These are phyloP conservation scores for Moringa oleifera DNA, from an alignment of 345 rosid genomes.

Conservation along the genomic window DNA sequence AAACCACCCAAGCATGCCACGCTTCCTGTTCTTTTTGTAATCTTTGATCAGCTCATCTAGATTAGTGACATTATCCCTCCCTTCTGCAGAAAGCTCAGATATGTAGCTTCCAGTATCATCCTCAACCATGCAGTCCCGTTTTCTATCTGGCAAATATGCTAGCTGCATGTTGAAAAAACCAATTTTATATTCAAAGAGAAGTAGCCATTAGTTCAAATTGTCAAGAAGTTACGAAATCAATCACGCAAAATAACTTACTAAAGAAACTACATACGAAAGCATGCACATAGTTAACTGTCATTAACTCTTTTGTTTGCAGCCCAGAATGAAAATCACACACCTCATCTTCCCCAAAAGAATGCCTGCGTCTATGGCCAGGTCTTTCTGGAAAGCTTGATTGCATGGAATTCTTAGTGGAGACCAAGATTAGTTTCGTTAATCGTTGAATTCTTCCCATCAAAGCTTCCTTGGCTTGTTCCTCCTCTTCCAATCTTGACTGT, in stretches of 20 bases:
- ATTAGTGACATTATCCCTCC: conserved; percentile 45
- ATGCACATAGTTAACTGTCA: too few relatives aligned
- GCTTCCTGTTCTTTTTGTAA: conserved; percentile 51
- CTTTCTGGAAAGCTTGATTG: conserved; percentile 44
- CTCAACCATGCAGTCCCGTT: conserved; percentile 48
- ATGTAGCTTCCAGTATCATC: conserved; percentile 60
- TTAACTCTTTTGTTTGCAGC: too few relatives aligned
- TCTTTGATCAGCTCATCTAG: conserved; percentile 72
- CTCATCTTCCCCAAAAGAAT: conserved; percentile 84
- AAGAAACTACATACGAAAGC: conserved; percentile 5
- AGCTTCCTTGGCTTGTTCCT: conserved; percentile 70
- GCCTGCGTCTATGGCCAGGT: conserved; percentile 51
- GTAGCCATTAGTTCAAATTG: conserved; percentile 3
- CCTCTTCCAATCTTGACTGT: conserved; percentile 67
- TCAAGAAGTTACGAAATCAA: conserved; percentile 1
- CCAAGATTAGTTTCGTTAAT: conserved; percentile 59
- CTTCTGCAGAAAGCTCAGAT: conserved; percentile 51
- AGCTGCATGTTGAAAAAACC: conserved; percentile 37
- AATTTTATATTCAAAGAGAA: conserved; percentile 12
- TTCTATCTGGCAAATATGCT: conserved; percentile 76
- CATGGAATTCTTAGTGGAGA: conserved; percentile 64
- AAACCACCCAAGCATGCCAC: conserved; percentile 96
- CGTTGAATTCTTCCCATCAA: conserved; percentile 74
- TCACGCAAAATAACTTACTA: conserved; percentile 2
- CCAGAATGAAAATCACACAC: conserved; percentile 23